Evolutionary conservation across 78 protist genomes (phyloP).

Genomic region (Monocercomonoides exilis): DNA sequence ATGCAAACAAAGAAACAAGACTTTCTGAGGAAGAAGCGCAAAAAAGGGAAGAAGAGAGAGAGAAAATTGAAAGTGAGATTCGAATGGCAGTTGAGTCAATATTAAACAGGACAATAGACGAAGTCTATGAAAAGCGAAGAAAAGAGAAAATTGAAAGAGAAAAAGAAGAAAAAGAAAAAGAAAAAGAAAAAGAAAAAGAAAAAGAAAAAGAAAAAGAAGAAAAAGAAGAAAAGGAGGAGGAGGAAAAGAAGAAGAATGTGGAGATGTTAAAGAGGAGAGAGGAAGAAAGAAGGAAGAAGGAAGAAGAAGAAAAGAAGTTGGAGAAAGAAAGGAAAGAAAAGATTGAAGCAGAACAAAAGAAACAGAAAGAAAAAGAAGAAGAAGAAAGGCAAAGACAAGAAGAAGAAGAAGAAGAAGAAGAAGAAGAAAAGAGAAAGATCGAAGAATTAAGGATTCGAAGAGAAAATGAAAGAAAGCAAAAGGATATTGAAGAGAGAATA

Average conservation of each 20-base stretch:
- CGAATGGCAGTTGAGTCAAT: background rate
- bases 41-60: background rate
- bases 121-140: background rate
- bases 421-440: conserved; percentile 6
- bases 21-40: background rate
- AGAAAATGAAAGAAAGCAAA: too few species aligned
- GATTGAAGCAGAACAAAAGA: too few species aligned
- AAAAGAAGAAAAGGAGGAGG: conserved; percentile 8
- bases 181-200: background rate
- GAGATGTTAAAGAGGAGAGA: background rate
- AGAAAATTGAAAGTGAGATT: background rate
- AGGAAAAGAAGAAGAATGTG: conserved; percentile 13
- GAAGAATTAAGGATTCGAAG: background rate
- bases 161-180: background rate
- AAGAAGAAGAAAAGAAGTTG: too few species aligned
- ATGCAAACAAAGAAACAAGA: background rate
- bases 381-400: too few species aligned
- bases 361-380: too few species aligned
- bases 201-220: background rate
- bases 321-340: too few species aligned
- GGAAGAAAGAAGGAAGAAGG: background rate
- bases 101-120: background rate
- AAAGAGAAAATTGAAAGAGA: too few species aligned
- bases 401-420: too few species aligned
- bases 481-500: too few species aligned